phyloP scores from a whole-genome alignment of 2,329 filamentous ascomycete genomes.

The Colletotrichum lini region DNA sequence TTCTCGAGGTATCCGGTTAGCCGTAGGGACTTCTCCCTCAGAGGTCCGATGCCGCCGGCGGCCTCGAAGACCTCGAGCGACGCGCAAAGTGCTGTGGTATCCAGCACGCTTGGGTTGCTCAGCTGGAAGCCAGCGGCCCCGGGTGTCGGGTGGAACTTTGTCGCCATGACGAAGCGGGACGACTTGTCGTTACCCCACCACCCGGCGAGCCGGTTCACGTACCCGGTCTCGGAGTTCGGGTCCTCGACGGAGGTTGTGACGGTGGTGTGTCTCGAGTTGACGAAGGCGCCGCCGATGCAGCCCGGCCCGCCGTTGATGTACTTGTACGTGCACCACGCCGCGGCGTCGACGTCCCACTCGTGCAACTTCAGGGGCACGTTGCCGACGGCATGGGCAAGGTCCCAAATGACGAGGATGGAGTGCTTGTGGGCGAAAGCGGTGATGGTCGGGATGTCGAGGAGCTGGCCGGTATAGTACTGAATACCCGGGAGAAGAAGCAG shows the following conservation, averaged over 20 bases:
- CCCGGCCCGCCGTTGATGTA: slow-evolving; percentile 92
- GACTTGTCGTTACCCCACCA: slow-evolving; percentile 91
- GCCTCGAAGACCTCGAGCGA: slow-evolving; percentile 79
- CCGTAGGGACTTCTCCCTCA: slow-evolving; percentile 76
- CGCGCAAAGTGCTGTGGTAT: slow-evolving; percentile 78
- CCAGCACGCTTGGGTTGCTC: slow-evolving; percentile 84
- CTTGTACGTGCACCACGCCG: slow-evolving; percentile 95
- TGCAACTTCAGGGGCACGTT: slow-evolving; percentile 86
- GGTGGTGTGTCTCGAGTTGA: slow-evolving; percentile 80
- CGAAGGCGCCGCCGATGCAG: slow-evolving; percentile 83
- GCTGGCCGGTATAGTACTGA: slow-evolving; percentile 93
- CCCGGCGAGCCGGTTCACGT: slow-evolving; percentile 78
- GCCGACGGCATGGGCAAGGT: slow-evolving; percentile 87
- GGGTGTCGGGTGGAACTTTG: slow-evolving; percentile 80
- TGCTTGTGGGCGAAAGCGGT: slow-evolving; percentile 81
- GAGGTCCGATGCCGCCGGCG: slow-evolving; percentile 71
- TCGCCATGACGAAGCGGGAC: slow-evolving; percentile 87
- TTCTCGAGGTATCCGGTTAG: slow-evolving; percentile 82
- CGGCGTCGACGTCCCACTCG: slow-evolving; percentile 93
- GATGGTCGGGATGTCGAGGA: slow-evolving; percentile 86
- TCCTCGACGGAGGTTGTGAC: slow-evolving; percentile 61
- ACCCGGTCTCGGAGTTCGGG: slow-evolving; percentile 60
- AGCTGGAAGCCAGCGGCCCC: slow-evolving; percentile 88
- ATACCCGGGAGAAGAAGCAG: slow-evolving; percentile 87
- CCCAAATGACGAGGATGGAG: slow-evolving; percentile 86